phyloP scores from a whole-genome alignment of 148 eudicot genomes.

The Rhododendron ferrugineum region DNA sequence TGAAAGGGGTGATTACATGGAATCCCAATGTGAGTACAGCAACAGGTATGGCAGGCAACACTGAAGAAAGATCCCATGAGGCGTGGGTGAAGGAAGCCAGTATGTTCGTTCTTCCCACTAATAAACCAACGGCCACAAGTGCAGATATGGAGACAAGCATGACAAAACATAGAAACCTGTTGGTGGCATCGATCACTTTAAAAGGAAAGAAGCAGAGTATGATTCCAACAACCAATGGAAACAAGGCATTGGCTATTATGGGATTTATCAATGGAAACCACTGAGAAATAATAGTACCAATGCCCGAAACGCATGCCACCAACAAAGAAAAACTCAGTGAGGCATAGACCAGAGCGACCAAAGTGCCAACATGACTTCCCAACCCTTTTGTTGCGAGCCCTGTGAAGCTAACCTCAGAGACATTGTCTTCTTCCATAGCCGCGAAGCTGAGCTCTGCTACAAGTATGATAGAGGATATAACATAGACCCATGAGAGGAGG shows the following conservation, averaged over 20 bases:
- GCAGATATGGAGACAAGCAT: conserved; percentile 62
- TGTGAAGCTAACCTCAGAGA: conserved; percentile 62
- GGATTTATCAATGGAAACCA: conserved; percentile 42
- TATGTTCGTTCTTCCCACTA: conserved; percentile 35
- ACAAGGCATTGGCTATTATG: conserved; percentile 34
- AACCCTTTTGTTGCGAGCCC: conserved; percentile 51
- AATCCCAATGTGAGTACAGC: conserved; percentile 67
- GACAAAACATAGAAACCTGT: conserved; percentile 44
- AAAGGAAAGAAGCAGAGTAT: conserved; percentile 47
- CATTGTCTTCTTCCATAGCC: conserved; percentile 51
- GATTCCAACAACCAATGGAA: conserved; percentile 42
- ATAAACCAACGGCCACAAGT: conserved; percentile 53
- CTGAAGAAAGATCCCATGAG: conserved; percentile 44
- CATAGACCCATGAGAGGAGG: conserved; percentile 63
- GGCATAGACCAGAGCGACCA: conserved; percentile 56
- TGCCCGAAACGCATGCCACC: conserved; percentile 70
- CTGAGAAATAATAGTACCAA: conserved; percentile 53
- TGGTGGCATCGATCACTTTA: conserved; percentile 40
- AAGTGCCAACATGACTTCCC: conserved; percentile 45
- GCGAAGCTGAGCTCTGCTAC: conserved; percentile 73
- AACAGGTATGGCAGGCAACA: conserved; percentile 67
- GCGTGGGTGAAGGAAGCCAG: conserved; percentile 35
- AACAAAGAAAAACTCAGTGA: conserved; percentile 63
- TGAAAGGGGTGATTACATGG: conserved; percentile 71
- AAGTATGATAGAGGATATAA: conserved; percentile 63